Base-by-base conservation (phyloP, 768 basidiomycete genomes). In the Cystofilobasidium ferigula region DNA sequence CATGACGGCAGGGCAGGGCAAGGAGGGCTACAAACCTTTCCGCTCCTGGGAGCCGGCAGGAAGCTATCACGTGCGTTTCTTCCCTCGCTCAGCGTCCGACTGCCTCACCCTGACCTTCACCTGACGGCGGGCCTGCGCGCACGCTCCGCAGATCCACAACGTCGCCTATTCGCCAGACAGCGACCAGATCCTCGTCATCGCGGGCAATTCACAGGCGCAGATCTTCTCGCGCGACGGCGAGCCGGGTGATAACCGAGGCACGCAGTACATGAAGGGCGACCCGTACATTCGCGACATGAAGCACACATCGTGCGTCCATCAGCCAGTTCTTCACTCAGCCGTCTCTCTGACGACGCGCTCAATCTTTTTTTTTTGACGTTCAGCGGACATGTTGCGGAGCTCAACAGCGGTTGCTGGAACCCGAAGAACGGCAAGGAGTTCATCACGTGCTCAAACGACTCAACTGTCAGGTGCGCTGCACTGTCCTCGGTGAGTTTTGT, bases 271-370 rank as follows among this genome's bases (percentile, higher is more conserved):
- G 73, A 98, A 98, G 78, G 95, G 95, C 38, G 95, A 99, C 77
- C 89, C 88, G 67, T 99, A 98, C 75, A 88, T 99, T 71, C 86
- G 95, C 63, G 95, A 99, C 77, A 93, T 99, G 89, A 90, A 90
- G 77, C 86, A 98, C 74, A 99, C 95, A n/a, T 82, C 86, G 94
- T 94, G 72, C 70, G 91, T 79, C 57, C n/a, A n/a, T n/a, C n/a
- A n/a, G n/a, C n/a, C n/a, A n/a, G 2, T 43, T 20, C 28, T 8
- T 35, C 32, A 14, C 12, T 3, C 16, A 20, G 13, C 38, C n/a
- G 26, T 12, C 35, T 8, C 9, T 38, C 4, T 24, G 24, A 10
- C 36, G 60, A 13, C 36, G 36, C 28, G 56, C 48, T 26, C 60
- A 43, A 61, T 42, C 67, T 24, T 40, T 42, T 20, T 22, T n/a